phyloP scores from a whole-genome alignment of 2,329 filamentous ascomycete species.

The Beauveria scarabaeidicola region DNA sequence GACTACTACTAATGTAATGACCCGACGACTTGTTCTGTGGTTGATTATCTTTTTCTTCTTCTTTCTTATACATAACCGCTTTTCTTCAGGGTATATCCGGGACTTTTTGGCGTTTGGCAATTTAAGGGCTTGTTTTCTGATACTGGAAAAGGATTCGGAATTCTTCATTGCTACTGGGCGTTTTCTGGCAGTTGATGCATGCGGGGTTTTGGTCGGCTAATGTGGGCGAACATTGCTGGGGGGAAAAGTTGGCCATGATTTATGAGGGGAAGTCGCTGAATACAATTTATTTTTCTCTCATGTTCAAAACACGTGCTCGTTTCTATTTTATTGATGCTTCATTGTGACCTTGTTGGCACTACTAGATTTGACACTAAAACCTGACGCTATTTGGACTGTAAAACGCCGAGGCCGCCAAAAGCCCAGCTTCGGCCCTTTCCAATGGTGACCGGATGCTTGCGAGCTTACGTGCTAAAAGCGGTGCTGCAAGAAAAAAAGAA shows the following conservation, averaged over 20 bases:
- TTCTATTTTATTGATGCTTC: not conserved
- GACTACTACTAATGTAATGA: conserved; percentile 10
- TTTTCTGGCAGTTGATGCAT: not conserved
- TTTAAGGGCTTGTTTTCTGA: not conserved
- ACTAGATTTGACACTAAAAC: not conserved
- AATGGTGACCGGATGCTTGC: too few relatives aligned
- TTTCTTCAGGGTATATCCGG: conserved; percentile 1
- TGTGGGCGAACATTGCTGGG: conserved; percentile 1
- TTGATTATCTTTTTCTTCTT: not conserved
- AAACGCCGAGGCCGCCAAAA: too few relatives aligned
- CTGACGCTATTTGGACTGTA: too few relatives aligned
- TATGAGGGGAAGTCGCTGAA: conserved; percentile 1
- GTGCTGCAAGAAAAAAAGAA: not conserved
- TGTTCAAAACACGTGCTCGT: not conserved
- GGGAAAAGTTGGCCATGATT: conserved; percentile 1
- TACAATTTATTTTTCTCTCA: not conserved
- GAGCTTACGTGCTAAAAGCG: too few relatives aligned
- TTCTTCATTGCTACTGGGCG: not conserved
- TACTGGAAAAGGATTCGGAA: not conserved
- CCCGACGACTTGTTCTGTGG: not conserved
- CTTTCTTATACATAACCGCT: not conserved
- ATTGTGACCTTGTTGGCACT: not conserved
- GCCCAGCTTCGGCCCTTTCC: too few relatives aligned
- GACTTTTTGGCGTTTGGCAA: not conserved
- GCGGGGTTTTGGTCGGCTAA: not conserved